Percentiles rank a stretch among this genome's conserved stretches.
These are phyloP conservation scores for Whalleya microplaca DNA, from an alignment of 2,329 filamentous ascomycete species.

Conservation along the genomic window DNA sequence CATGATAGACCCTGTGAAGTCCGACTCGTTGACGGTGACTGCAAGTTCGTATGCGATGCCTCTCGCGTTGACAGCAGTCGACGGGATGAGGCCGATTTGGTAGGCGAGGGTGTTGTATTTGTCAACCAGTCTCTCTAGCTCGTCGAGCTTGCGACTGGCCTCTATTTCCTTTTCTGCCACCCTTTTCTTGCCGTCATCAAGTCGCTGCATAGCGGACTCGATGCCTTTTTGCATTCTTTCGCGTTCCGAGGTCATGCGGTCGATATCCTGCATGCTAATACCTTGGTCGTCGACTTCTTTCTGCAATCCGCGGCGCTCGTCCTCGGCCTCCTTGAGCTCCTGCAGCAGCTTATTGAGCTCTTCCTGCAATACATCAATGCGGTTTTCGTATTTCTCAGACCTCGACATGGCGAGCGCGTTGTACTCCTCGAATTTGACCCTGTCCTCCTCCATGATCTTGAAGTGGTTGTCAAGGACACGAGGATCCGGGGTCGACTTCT, in stretches of 20 bases:
- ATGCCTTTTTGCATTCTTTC: conserved; percentile 91
- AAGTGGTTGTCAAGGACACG: conserved; percentile 85
- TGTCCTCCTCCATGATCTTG: conserved; percentile 93
- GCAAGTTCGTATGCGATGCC: conserved; percentile 83
- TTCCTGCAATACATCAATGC: conserved; percentile 80
- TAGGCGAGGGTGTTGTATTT: conserved; percentile 94
- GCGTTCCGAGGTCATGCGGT: conserved; percentile 95
- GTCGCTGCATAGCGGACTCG: conserved; percentile 71
- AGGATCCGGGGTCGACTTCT: conserved; percentile 83
- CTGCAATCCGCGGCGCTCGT: conserved; percentile 79
- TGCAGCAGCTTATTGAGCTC: conserved; percentile 78
- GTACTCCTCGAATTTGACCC: conserved; percentile 93
- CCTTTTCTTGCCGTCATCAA: conserved; percentile 84
- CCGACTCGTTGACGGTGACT: conserved; percentile 79
- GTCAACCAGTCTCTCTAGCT: conserved; percentile 88
- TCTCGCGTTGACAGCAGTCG: conserved; percentile 82
- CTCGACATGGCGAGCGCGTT: conserved; percentile 82
- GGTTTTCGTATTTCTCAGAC: conserved; percentile 84
- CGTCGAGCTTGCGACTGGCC: conserved; percentile 82
- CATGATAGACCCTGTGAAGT: conserved; percentile 71
- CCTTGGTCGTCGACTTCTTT: conserved; percentile 88
- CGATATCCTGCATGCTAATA: conserved; percentile 96
- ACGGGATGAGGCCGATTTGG: conserved; percentile 87
- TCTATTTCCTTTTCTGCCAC: conserved; percentile 88
- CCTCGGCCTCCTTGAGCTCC: conserved; percentile 79